Base-by-base conservation (phyloP, 2,329 filamentous ascomycete genomes). In the Coniochaeta hoffmannii region DNA sequence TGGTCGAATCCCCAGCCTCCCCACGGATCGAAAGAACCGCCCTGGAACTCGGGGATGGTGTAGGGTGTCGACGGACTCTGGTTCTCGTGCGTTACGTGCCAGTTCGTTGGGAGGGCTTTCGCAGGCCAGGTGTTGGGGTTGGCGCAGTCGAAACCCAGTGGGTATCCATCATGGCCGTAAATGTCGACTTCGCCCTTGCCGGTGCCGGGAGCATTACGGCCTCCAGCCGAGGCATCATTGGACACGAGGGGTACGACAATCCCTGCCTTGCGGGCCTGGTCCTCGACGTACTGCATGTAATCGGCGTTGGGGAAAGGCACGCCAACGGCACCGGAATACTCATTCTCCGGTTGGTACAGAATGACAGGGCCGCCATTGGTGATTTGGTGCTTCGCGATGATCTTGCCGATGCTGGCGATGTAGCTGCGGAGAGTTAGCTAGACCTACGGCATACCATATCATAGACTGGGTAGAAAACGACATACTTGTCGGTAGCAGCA, bases 321-420 rank as follows among this genome's bases (percentile, higher is more conserved):
- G 4, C 70, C 71, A 15, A 72, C 69, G 1, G 75, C 76, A 17
- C 73, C 69, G 1, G 80, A 84, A 65, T 93, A 92, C 67, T 94
- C 90, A 59, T 94, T 95, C 67, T 95, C 90, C 0, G 88, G 86
- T 66, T 95, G 90, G 41, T 88, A 79, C 1, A 93, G 72, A 57
- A 95, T 89, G 8, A 95, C 78, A 0, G 89, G 89, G 0, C 90
- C 90, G 0, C 88, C 89, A 53, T 92, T 89, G 1, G 88, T 93
- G 63, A 95, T 92, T 63, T 94, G 89, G 0, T 82, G 84, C 55
- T 84, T 81, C 4, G 89, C 87, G 60, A 95, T 86, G 9, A 85
- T 82, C 12, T 76, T 76, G 26, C 80, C 81, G 51, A 92, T 78
- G 9, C 82, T 75, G 7, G 75, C 68, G 60, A 83, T 78, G 60